Percentiles rank a stretch among this genome's conserved stretches.
These are phyloP conservation scores for Polyrhizophydium stewartii DNA, from an alignment of 371 early-diverging fungal genomes.

Conservation along the genomic window DNA sequence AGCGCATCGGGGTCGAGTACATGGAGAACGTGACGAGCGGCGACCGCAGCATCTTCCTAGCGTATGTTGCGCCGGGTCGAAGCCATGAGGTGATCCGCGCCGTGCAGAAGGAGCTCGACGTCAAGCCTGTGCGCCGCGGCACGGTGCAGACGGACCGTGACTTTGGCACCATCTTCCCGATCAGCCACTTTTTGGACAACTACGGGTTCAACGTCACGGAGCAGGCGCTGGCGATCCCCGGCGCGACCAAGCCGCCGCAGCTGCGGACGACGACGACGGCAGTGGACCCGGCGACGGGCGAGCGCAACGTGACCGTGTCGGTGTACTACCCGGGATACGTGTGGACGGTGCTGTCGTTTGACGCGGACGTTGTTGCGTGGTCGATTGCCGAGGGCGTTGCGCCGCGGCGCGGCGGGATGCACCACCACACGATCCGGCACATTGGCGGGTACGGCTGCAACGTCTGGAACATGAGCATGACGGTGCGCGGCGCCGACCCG, in stretches of 20 bases:
- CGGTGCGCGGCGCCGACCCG: slow-evolving; percentile 5
- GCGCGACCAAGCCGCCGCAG: slow-evolving; percentile 38
- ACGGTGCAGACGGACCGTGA: slow-evolving; percentile 44
- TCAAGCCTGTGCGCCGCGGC: slow-evolving; percentile 26
- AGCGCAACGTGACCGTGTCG: slow-evolving; percentile 48
- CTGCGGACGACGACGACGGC: slow-evolving; percentile 34
- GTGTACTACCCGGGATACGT: slow-evolving; percentile 58
- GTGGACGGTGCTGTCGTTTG: slow-evolving; percentile 64
- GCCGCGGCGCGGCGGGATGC: slow-evolving; percentile 18
- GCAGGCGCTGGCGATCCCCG: slow-evolving; percentile 16
- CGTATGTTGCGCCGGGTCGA: slow-evolving; percentile 23
- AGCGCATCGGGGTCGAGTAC: slow-evolving; percentile 59
- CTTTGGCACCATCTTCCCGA: slow-evolving; percentile 65
- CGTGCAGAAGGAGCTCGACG: slow-evolving; percentile 37
- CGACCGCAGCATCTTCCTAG: slow-evolving; percentile 51
- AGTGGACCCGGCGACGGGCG: slow-evolving; percentile 48
- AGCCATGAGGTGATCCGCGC: slow-evolving; percentile 33
- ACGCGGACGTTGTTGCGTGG: slow-evolving; percentile 60
- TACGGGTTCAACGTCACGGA: slow-evolving; percentile 53
- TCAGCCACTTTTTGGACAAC: slow-evolving; percentile 62
- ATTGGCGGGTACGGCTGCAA: slow-evolving; percentile 60
- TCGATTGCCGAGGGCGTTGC: slow-evolving; percentile 44
- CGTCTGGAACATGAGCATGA: slow-evolving; percentile 41
- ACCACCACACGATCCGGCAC: slow-evolving; percentile 55
- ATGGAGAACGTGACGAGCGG: slow-evolving; percentile 60